Percentiles rank a stretch among this genome's conserved stretches.
Evolutionary conservation across 441 rosid genomes (phyloP).

Genomic region (Croton laevigatus): DNA sequence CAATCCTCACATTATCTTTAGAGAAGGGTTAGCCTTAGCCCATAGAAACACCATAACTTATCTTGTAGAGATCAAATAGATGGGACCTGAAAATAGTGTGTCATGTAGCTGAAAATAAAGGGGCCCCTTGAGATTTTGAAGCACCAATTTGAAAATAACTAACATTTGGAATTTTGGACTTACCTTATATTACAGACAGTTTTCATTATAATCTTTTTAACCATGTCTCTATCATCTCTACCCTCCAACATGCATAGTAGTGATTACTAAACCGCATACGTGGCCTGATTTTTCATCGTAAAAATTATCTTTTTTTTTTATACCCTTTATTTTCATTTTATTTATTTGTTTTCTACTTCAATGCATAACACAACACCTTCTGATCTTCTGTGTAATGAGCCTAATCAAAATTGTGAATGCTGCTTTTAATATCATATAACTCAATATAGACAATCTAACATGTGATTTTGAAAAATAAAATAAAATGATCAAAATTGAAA

Average conservation of each 20-base stretch:
- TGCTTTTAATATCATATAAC: too few relatives aligned
- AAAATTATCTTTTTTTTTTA: slow-evolving; percentile 11
- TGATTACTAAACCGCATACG: slow-evolving; percentile 58
- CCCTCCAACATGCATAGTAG: slow-evolving; percentile 37
- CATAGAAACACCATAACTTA: slow-evolving; percentile 26
- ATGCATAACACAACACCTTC: background rate
- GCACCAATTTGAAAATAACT: slow-evolving; percentile 48
- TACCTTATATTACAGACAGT: slow-evolving; percentile 33
- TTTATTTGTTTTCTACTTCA: background rate
- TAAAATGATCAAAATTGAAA: too few relatives aligned
- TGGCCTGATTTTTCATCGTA: slow-evolving; percentile 53
- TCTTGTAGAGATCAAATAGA: slow-evolving; percentile 17
- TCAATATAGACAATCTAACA: too few relatives aligned
- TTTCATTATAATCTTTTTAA: slow-evolving; percentile 21
- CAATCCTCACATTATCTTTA: slow-evolving; percentile 12
- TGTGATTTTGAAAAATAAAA: too few relatives aligned
- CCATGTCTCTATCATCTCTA: slow-evolving; percentile 32
- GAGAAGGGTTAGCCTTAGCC: slow-evolving; percentile 11
- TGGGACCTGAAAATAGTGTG: slow-evolving; percentile 18
- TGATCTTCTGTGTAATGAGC: too few relatives aligned
- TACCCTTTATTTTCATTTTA: background rate
- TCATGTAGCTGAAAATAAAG: slow-evolving; percentile 19
- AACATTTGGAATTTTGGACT: slow-evolving; percentile 63
- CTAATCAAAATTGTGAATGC: too few relatives aligned
- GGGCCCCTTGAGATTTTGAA: slow-evolving; percentile 31